phyloP scores from a whole-genome alignment of 805 yeast species.

The Spencermartinsiella europaea region DNA sequence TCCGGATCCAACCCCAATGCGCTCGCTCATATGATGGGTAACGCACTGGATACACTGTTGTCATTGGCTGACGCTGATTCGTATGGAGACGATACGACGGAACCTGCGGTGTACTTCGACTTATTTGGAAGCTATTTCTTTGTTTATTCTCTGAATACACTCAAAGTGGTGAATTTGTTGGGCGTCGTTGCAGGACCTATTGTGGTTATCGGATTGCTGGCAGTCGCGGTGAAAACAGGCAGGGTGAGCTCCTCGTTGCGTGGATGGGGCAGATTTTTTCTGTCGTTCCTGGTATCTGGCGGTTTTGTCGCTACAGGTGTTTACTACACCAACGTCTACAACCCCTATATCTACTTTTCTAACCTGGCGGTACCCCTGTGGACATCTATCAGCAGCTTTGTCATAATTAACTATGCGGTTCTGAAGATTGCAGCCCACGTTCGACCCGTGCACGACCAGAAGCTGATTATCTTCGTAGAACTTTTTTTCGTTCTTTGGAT shows the following conservation, averaged over 20 bases:
- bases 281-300: constrained; percentile 46
- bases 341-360: constrained; percentile 50
- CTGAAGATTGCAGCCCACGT: constrained; percentile 42
- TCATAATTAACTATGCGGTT: constrained; percentile 52
- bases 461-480: constrained; percentile 53
- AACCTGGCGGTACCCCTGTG: constrained; percentile 47
- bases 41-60: constrained; percentile 54
- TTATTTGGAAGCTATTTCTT: constrained; percentile 54
- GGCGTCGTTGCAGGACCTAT: constrained; percentile 54
- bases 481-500: constrained; percentile 55
- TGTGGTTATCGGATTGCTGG: constrained; percentile 41
- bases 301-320: constrained; percentile 35
- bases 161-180: constrained; percentile 50
- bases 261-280: constrained; percentile 53
- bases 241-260: constrained; percentile 31
- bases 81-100: constrained; percentile 28
- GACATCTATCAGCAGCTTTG: constrained; percentile 41
- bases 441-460: constrained; percentile 52
- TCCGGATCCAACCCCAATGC: constrained; percentile 59
- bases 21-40: constrained; percentile 79
- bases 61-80: constrained; percentile 41
- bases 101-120: constrained; percentile 58
- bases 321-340: constrained; percentile 37
- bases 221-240: constrained; percentile 35
- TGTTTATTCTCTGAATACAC: constrained; percentile 43